Conservation (phyloP, 106 monocot genomes). For the Acorus gramineus region DNA sequence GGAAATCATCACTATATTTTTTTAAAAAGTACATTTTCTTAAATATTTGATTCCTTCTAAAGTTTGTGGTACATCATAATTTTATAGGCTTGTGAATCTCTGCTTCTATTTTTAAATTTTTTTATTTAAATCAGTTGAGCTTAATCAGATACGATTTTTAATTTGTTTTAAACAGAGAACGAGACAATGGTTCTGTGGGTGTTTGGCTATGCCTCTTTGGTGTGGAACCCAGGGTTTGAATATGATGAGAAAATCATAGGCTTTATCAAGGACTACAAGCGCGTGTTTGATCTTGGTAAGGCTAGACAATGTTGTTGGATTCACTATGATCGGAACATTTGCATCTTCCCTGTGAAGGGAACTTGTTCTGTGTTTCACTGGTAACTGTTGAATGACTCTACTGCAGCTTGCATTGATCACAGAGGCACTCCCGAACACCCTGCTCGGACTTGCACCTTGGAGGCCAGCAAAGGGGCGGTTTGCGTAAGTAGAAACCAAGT, state of each 20-base stretch:
- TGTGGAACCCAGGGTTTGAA: constrained; percentile 85
- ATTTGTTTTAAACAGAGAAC: constrained; percentile 6
- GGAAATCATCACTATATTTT: no score
- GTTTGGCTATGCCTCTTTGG: constrained; percentile 71
- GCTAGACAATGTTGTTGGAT: neutral
- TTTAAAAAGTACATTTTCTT: no score
- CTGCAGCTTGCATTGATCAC: constrained; percentile 91
- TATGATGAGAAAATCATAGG: constrained; percentile 71
- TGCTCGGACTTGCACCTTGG: constrained; percentile 91
- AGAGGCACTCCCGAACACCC: constrained; percentile 90
- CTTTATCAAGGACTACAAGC: constrained; percentile 62
- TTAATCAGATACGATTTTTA: no score
- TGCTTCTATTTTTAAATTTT: no score
- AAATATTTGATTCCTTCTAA: no score
- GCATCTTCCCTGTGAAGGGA: neutral
- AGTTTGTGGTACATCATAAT: no score
- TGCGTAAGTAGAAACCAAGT: constrained; percentile 48
- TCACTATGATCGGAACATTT: neutral
- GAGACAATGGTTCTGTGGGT: constrained; percentile 71
- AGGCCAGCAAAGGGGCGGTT: constrained; percentile 54
- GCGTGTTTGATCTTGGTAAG: constrained; percentile 73
- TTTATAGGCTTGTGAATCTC: no score
- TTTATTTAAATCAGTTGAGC: no score
- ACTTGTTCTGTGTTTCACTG: neutral
- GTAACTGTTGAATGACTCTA: neutral